phyloP scores from a whole-genome alignment of 2,329 filamentous ascomycete genomes.

The Septoria linicola region DNA sequence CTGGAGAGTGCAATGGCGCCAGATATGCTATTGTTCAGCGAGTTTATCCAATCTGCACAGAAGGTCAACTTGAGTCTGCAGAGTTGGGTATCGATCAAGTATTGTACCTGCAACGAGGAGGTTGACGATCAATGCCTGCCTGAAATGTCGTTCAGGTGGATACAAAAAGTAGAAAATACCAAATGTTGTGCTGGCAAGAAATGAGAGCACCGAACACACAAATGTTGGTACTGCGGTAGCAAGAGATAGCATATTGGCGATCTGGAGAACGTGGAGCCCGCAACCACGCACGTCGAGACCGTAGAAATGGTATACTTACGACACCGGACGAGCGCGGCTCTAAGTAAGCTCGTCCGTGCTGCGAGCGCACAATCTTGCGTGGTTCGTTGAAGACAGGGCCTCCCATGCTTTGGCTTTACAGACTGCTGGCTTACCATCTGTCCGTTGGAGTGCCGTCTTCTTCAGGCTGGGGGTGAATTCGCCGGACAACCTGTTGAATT shows the following conservation, averaged over 20 bases:
- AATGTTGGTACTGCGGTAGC: conserved; percentile 26
- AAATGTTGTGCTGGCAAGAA: conserved; percentile 21
- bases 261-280: background rate
- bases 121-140: conserved; percentile 28
- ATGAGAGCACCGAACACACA: conserved; percentile 23
- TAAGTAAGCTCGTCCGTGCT: conserved; percentile 9
- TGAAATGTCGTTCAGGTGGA: conserved; percentile 27
- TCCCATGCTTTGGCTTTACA: conserved; percentile 2
- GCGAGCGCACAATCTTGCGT: background rate
- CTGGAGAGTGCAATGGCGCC: conserved; percentile 40
- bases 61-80: conserved; percentile 11
- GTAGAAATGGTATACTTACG: background rate
- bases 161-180: conserved; percentile 22
- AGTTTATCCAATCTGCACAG: conserved; percentile 46
- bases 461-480: background rate
- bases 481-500: background rate
- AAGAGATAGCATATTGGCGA: conserved; percentile 14
- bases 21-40: conserved; percentile 46
- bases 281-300: background rate
- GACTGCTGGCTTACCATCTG: conserved; percentile 2
- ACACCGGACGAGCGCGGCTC: background rate
- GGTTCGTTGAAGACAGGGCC: background rate
- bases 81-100: background rate
- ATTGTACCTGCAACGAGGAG: conserved; percentile 23
- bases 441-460: background rate